A percentile compares a stretch with the other conserved stretches of the same genome.
Evolutionary conservation across 2,329 filamentous ascomycete species (phyloP).

Genomic region (Lecanicillium sp.): DNA sequence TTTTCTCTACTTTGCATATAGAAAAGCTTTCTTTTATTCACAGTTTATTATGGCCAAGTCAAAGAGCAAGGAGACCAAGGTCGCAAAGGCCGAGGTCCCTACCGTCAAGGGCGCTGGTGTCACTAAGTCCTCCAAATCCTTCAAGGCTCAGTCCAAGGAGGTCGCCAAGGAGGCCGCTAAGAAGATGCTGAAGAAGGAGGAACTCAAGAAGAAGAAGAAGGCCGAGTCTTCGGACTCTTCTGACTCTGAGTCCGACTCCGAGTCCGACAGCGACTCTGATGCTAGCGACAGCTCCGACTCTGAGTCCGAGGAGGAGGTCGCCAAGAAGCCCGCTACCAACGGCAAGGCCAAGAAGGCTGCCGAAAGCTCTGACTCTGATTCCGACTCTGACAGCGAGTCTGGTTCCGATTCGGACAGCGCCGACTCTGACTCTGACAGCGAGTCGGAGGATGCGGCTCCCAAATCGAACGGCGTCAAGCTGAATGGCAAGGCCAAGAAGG

Average conservation of each 20-base stretch:
- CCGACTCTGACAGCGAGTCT: slow-evolving; percentile 14
- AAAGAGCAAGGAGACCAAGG: slow-evolving; percentile 48
- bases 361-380: slow-evolving; percentile 6
- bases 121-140: slow-evolving; percentile 57
- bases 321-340: slow-evolving; percentile 26
- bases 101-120: slow-evolving; percentile 57
- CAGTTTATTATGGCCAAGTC: slow-evolving; percentile 53
- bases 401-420: slow-evolving; percentile 22
- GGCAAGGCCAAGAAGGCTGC: slow-evolving; percentile 17
- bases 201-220: slow-evolving; percentile 40
- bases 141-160: slow-evolving; percentile 60
- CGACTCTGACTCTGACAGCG: slow-evolving; percentile 28
- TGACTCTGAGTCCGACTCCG: slow-evolving; percentile 24
- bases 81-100: slow-evolving; percentile 44
- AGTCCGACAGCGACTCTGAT: slow-evolving; percentile 21
- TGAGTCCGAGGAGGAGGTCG: slow-evolving; percentile 25
- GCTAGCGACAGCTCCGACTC: slow-evolving; percentile 22
- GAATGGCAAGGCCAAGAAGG: slow-evolving; percentile 24
- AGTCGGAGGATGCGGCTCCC: slow-evolving; percentile 29
- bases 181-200: slow-evolving; percentile 37
- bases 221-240: slow-evolving; percentile 29
- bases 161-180: slow-evolving; percentile 53
- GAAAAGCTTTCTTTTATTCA: slow-evolving; percentile 11
- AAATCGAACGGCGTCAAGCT: slow-evolving; percentile 19
- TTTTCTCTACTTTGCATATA: slow-evolving; percentile 9